Evolutionary conservation across 371 early-diverging fungal genomes (phyloP), one percentile per base, ranked within the genome.

Genomic region (Circinella umbellata): DNA sequence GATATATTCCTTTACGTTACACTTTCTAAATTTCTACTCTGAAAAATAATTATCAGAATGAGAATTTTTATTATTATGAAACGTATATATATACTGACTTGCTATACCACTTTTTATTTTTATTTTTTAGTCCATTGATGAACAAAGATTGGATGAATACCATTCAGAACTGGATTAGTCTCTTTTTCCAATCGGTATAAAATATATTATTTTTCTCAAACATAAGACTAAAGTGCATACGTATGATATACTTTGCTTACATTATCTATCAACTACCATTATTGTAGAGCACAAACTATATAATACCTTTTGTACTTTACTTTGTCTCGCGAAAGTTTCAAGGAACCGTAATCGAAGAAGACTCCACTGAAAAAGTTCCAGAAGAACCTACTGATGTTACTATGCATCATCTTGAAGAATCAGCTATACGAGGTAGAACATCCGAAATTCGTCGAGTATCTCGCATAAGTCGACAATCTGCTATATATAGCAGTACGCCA

Each of bases 281-380:
- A 11, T 42, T 9, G 3, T 88, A 92, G 67, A 86, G 88, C 3
- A 88, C 91, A 27, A 94, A 93, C 73, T 94, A 92, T 71, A 86
- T 94, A 46, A 74, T 93, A 34, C 94, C 94, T 4, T 81, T 94
- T 39, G 63, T 91, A 14, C 84, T 94, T 9, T 94, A 92, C 71
- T 84, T 94, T 73, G 80, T 81, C 18, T 87, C 87, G 15, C 82
- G 86, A 60, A 75, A 70, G 49, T 80, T 81, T 54, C 65, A 70
- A 39, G 82, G 77, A 47, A 70, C 72, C 4, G 75, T 80, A 15
- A 74, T 77, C 49, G 71, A 69, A 46, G 36, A 63, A 7, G 51
- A 60, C 17, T 14, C 63, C 63, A 54, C 60, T 46, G 54, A 64
- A 57, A 57, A 57, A n/a, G 66, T 51, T 36, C 63, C 51, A n/a